Evolutionary conservation across 495 filamentous ascomycete species (phyloP), one percentile per base, ranked within the genome.

Genomic region (Saxophila tyrrhenica): DNA sequence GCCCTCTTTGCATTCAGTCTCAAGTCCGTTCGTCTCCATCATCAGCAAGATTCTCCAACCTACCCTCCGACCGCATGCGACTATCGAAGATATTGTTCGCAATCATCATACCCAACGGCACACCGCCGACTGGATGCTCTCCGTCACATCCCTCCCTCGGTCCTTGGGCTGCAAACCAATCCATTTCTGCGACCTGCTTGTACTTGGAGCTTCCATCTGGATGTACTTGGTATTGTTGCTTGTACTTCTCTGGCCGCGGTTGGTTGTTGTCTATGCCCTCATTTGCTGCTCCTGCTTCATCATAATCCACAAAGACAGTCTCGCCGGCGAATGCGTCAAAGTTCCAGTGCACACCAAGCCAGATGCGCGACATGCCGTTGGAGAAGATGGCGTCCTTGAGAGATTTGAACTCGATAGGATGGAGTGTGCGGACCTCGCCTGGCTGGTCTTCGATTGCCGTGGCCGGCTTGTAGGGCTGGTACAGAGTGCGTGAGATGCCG

Each of bases 341-440:
- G 35, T 56, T 50, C 67, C 65, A 69, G 44, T 69, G 67, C 22
- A 69, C 67, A 21, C 67, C 67, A 2, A 69, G 60, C 42, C 35
- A 69, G 47, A 69, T 52, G 19, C 67, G 67, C n/a, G 56, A 62
- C 50, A 69, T 46, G 1, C 52, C 67, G 25, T 65, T 66, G 17
- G 65, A 65, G 51, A 68, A 69, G 38, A 69, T 69, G 29, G 57
- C 67, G 19, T 65, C 66, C 67, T 67, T 69, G 5, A 67, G 44
- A 35, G 50, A 57, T 39, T 19, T 17, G 57, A 67, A 69, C 9
- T 57, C 24, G 13, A 58, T 61, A 3, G 22, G 25, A 21, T 61
- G 53, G 48, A 42, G 43, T 0, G 67, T 69, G 38, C 67, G 65
- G 38, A 69, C 67, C 3, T 54, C 62, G 39, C 63, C 67, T 17